phyloP scores from a whole-genome alignment of 2,329 filamentous ascomycete genomes.

The Fusarium incarnatum region DNA sequence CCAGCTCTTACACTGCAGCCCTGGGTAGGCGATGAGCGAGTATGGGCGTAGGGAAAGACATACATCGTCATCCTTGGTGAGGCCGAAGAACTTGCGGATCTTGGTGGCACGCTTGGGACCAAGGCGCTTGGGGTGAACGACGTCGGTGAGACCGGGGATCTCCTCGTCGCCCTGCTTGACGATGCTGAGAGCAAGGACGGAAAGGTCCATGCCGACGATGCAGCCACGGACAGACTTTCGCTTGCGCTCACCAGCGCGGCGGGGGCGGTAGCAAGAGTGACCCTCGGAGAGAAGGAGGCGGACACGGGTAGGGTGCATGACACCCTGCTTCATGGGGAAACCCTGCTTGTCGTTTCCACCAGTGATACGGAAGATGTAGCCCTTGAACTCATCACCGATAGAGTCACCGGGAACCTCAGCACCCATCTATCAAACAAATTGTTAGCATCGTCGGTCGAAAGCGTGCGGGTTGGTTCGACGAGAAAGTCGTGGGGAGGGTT shows the following conservation, averaged over 20 bases:
- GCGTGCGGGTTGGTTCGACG: conserved; percentile 24
- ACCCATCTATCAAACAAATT: conserved; percentile 72
- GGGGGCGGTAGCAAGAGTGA: conserved; percentile 99
- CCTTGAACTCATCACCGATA: conserved; percentile 99
- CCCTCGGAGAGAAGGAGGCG: conserved; percentile 94
- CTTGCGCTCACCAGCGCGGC: conserved; percentile 98
- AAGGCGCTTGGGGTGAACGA: conserved; percentile 98
- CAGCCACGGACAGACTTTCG: conserved; percentile 98
- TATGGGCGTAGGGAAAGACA: conserved; percentile 70
- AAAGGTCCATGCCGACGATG: conserved; percentile 96
- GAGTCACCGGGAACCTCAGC: conserved; percentile 93
- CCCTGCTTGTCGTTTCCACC: conserved; percentile 99
- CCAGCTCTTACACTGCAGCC: conserved; percentile 58
- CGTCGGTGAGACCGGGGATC: conserved; percentile 96
- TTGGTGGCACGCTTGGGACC: conserved; percentile 99
- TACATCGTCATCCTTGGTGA: conserved; percentile 99
- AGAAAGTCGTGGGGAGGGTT: conserved; percentile 16
- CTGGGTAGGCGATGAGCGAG: conserved; percentile 77
- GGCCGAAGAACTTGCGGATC: conserved; percentile 99
- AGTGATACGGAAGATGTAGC: conserved; percentile 99
- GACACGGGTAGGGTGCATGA: conserved; percentile 99
- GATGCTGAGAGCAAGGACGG: conserved; percentile 92
- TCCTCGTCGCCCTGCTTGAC: conserved; percentile 98
- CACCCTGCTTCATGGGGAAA: conserved; percentile 99
- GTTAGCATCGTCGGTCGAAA: conserved; percentile 49